Percentiles rank a stretch among this genome's conserved stretches.
phyloP scores from a whole-genome alignment of 2,329 filamentous ascomycete species.

The Teratosphaeria viscida region DNA sequence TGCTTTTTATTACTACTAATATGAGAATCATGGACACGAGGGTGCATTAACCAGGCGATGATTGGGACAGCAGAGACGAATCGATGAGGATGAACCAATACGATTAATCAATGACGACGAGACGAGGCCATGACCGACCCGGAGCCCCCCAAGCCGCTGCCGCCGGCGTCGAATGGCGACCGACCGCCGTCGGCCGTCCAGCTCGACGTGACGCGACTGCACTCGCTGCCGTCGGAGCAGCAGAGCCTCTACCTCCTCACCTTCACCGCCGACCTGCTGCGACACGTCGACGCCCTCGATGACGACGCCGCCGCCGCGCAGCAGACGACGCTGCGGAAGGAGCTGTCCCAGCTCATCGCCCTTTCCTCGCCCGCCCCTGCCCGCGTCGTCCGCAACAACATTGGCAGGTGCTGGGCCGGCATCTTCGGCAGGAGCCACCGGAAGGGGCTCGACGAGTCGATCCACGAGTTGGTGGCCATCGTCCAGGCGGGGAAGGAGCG shows the following conservation, averaged over 20 bases:
- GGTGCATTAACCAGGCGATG: background rate
- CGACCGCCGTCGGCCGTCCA: conserved; percentile 30
- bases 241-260: conserved; percentile 90
- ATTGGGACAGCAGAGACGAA: background rate
- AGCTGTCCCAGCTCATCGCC: conserved; percentile 86
- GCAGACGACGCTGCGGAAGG: conserved; percentile 85
- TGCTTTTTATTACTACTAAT: background rate
- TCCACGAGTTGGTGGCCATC: conserved; percentile 73
- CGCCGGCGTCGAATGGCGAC: conserved; percentile 9
- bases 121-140: background rate
- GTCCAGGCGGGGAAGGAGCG: conserved; percentile 69
- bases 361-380: conserved; percentile 72
- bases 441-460: conserved; percentile 85
- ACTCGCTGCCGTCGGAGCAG: conserved; percentile 82
- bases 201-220: conserved; percentile 82
- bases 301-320: conserved; percentile 75
- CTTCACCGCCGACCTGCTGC: conserved; percentile 72
- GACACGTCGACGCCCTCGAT: conserved; percentile 64
- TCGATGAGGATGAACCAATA: background rate
- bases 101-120: conserved; percentile 1
- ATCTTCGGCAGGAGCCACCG: conserved; percentile 79
- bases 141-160: conserved; percentile 1
- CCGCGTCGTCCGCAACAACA: conserved; percentile 77
- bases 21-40: background rate
- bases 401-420: conserved; percentile 73